Percentiles rank a stretch among this genome's conserved stretches.
phyloP scores from a whole-genome alignment of 2,329 filamentous ascomycete species.

The Colletotrichum gloeosporioides region DNA sequence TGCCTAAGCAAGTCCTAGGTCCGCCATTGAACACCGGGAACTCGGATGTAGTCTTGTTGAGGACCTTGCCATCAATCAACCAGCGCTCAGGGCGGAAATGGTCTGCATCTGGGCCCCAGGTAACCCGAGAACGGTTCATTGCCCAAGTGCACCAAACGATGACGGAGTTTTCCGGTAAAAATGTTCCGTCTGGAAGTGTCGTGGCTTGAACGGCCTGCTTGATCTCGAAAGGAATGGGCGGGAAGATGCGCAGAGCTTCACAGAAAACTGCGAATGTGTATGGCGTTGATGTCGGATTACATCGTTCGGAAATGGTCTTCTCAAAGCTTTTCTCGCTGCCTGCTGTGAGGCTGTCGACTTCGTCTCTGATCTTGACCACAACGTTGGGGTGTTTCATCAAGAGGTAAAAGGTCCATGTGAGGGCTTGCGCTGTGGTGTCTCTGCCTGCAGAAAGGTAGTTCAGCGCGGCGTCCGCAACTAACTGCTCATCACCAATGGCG shows the following conservation, averaged over 20 bases:
- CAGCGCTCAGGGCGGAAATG: constrained; percentile 63
- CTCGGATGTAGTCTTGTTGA: constrained; percentile 54
- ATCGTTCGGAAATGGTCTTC: constrained; percentile 32
- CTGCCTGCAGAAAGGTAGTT: constrained; percentile 71
- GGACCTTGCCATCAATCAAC: constrained; percentile 48
- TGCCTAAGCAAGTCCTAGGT: constrained; percentile 64
- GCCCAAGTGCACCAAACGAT: constrained; percentile 70
- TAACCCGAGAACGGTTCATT: constrained; percentile 61
- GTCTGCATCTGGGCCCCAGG: constrained; percentile 63
- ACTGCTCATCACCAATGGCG: constrained; percentile 56
- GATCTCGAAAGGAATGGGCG: constrained; percentile 70
- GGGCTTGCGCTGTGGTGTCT: constrained; percentile 68
- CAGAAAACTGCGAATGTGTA: constrained; percentile 68
- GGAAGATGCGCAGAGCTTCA: constrained; percentile 66
- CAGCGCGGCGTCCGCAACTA: constrained; percentile 68
- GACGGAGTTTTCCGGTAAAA: constrained; percentile 57
- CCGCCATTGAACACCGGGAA: constrained; percentile 72
- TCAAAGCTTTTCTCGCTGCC: constrained; percentile 15
- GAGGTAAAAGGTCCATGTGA: constrained; percentile 69
- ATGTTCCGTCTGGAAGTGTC: constrained; percentile 65
- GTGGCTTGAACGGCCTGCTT: constrained; percentile 60
- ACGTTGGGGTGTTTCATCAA: constrained; percentile 56
- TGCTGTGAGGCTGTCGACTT: constrained; percentile 33
- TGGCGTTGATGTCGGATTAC: constrained; percentile 49
- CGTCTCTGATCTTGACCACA: constrained; percentile 45